A percentile compares a stretch with the other conserved stretches of the same genome.
Conservation (phyloP, 83 land plant species). For the Isoetes engelmannii region DNA sequence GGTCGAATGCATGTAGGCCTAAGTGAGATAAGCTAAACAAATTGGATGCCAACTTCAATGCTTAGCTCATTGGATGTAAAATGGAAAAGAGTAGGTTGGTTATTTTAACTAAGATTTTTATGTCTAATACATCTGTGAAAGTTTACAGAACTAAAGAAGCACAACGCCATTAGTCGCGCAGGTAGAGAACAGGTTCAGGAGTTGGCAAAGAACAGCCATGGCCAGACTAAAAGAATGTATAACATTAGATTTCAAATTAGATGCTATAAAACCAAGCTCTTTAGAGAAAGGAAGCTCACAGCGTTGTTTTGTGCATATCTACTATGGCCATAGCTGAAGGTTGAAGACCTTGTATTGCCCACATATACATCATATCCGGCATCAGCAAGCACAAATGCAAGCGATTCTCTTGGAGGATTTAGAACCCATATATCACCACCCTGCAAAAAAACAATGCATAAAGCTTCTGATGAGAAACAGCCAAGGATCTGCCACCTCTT, state of each 20-base stretch:
- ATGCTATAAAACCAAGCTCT: slow-evolving; percentile 51
- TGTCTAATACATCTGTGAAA: too few species aligned
- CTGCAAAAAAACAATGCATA: slow-evolving; percentile 25
- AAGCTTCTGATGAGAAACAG: neutral
- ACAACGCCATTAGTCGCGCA: too few species aligned
- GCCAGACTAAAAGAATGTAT: slow-evolving; percentile 42
- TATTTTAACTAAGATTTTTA: too few species aligned
- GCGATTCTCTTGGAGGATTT: slow-evolving; percentile 40
- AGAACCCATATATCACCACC: slow-evolving; percentile 71
- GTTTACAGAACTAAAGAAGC: too few species aligned
- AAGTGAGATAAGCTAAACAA: too few species aligned
- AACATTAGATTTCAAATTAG: slow-evolving; percentile 58
- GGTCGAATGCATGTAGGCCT: too few species aligned
- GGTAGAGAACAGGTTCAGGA: slow-evolving; percentile 22
- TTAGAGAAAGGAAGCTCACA: too few species aligned
- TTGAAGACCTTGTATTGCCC: slow-evolving; percentile 18
- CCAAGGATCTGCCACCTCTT: neutral
- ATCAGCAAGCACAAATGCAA: slow-evolving; percentile 36
- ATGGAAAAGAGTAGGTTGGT: neutral
- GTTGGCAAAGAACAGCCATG: slow-evolving; percentile 31
- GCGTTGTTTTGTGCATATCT: neutral
- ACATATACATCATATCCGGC: slow-evolving; percentile 21
- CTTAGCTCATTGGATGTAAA: neutral
- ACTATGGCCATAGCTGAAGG: slow-evolving; percentile 18
- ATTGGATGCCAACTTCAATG: neutral